phyloP scores from a whole-genome alignment of 75 land plant genomes.

The Sequoiadendron giganteum region DNA sequence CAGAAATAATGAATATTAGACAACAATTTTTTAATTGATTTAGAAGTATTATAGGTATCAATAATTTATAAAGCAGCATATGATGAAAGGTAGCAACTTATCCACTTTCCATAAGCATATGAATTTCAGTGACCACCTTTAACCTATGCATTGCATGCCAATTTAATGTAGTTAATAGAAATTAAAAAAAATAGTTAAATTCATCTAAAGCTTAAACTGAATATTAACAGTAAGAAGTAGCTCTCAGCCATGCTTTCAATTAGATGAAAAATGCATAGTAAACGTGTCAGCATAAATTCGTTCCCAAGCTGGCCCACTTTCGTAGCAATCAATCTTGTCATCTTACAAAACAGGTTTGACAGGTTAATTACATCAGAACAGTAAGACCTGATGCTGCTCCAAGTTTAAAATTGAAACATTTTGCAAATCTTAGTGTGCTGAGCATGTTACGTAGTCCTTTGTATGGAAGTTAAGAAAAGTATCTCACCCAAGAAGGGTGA shows the following conservation, averaged over 20 bases:
- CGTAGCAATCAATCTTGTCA: neutral
- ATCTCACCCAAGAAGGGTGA: constrained; percentile 4
- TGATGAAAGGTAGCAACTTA: neutral
- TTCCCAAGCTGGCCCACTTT: neutral
- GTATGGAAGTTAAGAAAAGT: neutral
- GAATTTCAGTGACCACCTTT: neutral
- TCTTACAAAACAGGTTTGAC: neutral
- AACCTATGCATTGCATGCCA: neutral
- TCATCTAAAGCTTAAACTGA: neutral
- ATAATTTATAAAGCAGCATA: neutral
- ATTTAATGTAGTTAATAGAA: neutral
- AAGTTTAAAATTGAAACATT: neutral
- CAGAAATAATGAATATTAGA: too few species aligned
- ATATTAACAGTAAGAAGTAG: neutral
- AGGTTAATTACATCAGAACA: neutral
- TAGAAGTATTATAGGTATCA: neutral
- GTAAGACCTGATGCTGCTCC: constrained; percentile 1
- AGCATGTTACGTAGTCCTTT: neutral
- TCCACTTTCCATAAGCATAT: neutral
- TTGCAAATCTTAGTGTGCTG: neutral
- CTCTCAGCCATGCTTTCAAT: neutral
- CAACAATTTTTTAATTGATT: neutral
- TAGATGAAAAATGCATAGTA: neutral
- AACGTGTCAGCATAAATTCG: neutral
- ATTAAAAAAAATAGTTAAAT: neutral